phyloP scores from a whole-genome alignment of 1,139 yeast species.

The Pichia sp. region DNA sequence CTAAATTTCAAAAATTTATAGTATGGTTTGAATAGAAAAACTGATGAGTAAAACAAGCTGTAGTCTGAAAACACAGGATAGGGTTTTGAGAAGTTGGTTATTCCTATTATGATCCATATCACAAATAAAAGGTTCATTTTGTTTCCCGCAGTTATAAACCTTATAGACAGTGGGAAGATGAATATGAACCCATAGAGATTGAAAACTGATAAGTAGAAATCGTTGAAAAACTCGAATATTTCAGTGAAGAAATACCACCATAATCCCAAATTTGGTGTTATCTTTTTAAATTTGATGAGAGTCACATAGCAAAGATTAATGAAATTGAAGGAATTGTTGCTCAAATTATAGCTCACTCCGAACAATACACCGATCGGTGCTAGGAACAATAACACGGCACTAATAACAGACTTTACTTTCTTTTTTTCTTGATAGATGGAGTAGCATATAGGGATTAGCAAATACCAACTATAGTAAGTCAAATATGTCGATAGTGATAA shows the following conservation, averaged over 20 bases:
- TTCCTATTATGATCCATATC: constrained; percentile 55
- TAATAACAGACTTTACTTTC: constrained; percentile 5
- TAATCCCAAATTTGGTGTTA: constrained; percentile 81
- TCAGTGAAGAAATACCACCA: constrained; percentile 99
- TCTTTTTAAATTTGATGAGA: constrained; percentile 56
- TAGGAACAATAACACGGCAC: constrained; percentile 15
- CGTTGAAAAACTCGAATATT: constrained; percentile 83
- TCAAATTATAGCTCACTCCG: constrained; percentile 37
- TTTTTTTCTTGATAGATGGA: constrained; percentile 17
- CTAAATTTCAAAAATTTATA: constrained; percentile 28
- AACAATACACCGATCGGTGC: constrained; percentile 35
- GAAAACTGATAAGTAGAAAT: constrained; percentile 80
- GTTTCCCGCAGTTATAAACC: constrained; percentile 46
- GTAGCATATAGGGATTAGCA: constrained; percentile 50
- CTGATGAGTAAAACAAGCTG: constrained; percentile 48
- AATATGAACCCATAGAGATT: constrained; percentile 69
- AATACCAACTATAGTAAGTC: constrained; percentile 55
- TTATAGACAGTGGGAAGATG: constrained; percentile 66
- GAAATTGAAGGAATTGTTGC: constrained; percentile 48
- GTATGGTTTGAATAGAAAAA: constrained; percentile 27
- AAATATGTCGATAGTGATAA: constrained; percentile 65
- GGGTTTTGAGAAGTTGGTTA: constrained; percentile 71
- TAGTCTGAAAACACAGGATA: constrained; percentile 88
- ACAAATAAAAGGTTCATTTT: constrained; percentile 45
- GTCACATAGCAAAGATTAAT: constrained; percentile 59